Evolutionary conservation across 352 stramenopile species (phyloP), one percentile per base, ranked within the genome.

Genomic region (Globisporangium solare): DNA sequence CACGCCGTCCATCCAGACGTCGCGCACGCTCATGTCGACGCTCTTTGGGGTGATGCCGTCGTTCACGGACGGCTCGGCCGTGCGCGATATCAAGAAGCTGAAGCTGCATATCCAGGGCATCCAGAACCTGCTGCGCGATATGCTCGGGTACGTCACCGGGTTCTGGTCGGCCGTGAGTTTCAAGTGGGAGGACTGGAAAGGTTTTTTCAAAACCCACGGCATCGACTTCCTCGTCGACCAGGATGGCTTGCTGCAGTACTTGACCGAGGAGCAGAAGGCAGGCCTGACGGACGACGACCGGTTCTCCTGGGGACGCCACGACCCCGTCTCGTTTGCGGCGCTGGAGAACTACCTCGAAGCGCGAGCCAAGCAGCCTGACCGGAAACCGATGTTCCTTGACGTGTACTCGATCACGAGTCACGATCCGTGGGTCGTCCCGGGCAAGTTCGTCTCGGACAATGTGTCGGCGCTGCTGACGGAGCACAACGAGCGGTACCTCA

Each of bases 341-440:
- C 55, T 86, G 17, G 43, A 86, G 49, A 74, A 82, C 41, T 74
- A 73, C 13, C 74, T 86, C 17, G 78, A 88, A 52, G 56, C 61
- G n/a, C 69, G 67, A 11, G 55, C 66, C 24, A 75, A 79, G 64
- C 71, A 79, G 66, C 64, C 69, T 3, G 61, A 83, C 20, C 67
- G 72, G 41, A 70, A 71, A 48, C 79, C 79, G 59, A 82, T 76
- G 45, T 89, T 89, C 61, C 82, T 89, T 35, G 69, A 89, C 52
- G 80, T 86, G 66, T 87, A 89, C 66, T 85, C 66, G 55, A 89
- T 86, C 60, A 79, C 79, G 56, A 86, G 73, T 57, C 76, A 87
- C 62, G 79, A 82, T 54, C 79, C 79, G 27, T 86, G 74, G 75
- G 64, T 60, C 13, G 39, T 85, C 11, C 75, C 78, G 6, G 48